Evolutionary conservation across 2,329 filamentous ascomycete genomes (phyloP), one percentile per base, ranked within the genome.

Genomic region (Fusarium continuum): DNA sequence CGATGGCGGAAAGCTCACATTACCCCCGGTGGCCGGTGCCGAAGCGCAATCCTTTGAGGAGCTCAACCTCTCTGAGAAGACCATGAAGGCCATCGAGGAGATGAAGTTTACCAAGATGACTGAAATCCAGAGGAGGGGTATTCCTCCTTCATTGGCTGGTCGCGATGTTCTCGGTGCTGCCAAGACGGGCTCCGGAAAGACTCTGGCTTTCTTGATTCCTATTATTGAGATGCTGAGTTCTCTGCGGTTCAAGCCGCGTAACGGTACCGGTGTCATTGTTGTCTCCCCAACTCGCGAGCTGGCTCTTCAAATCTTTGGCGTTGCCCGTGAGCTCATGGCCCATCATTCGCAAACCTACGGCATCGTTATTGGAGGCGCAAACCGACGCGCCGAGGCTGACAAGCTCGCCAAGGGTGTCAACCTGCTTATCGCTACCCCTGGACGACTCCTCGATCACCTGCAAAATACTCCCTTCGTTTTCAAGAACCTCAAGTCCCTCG

Each of bases 91-190:
- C 8, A 93, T 97, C 69, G 73, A 88, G 55, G 91, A 91, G 64
- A 98, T 99, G 94, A 91, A 91, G 13, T 97, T 98, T 75, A 89
- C 91, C 72, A 93, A 85, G 41, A 97, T 99, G 93, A 98, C 95
- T 1, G 91, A 95, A 75, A 97, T 98, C 68, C 95, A 98, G 77
- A 86, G 88, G 70, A 85, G 91, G 46, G 90, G 90, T 11, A 97
- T 98, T 52, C 93, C 94, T 5, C 93, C 93, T 17, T 82, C 96
- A 40, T 82, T 98, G 57, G 92, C 93, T 35, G 95, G 95, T 64
- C 89, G 91, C 74, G 94, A 98, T 79, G 91, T 98, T 19, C 85
- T 99, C 38, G 95, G 95, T 71, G 94, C 94, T 26, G 95, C 95
- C 45, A 98, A 98, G 83, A 97, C 93, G 4, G 93, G 93, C 36